Conservation (phyloP, 441 rosid species). For the Codiaeum variegatum region DNA sequence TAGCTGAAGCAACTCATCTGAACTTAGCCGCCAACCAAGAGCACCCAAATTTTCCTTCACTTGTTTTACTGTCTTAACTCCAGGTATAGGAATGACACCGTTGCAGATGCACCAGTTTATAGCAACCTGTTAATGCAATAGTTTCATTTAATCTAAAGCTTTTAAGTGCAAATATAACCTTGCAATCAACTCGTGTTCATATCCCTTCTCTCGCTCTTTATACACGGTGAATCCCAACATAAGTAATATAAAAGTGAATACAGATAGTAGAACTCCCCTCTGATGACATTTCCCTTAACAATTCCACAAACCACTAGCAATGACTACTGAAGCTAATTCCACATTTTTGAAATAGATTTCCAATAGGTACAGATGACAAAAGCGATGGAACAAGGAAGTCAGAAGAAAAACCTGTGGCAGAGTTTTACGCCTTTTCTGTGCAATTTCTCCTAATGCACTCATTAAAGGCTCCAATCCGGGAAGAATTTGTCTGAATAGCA, state of each 20-base stretch:
- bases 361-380: not conserved
- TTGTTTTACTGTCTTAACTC: conserved; percentile 67
- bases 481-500: conserved; percentile 74
- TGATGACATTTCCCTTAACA: not conserved
- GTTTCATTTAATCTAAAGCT: not conserved
- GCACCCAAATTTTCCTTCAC: conserved; percentile 85
- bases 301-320: not conserved
- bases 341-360: not conserved
- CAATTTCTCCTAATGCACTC: conserved; percentile 43
- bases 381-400: not conserved
- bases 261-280: not conserved
- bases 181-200: no score
- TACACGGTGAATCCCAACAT: not conserved
- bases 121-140: conserved; percentile 47
- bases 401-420: conserved; percentile 50
- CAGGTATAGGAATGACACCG: conserved; percentile 88
- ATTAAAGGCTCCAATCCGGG: conserved; percentile 75
- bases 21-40: conserved; percentile 66
- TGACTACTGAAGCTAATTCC: not conserved
- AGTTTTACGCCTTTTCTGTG: conserved; percentile 59
- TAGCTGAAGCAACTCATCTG: conserved; percentile 63
- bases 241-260: not conserved
- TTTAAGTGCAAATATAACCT: no score
- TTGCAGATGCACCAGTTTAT: conserved; percentile 92
- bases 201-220: no score